A percentile compares a stretch with the other conserved stretches of the same genome.
Evolutionary conservation across 192 early-diverging fungal species (phyloP).

Genomic region (Backusella sp.): DNA sequence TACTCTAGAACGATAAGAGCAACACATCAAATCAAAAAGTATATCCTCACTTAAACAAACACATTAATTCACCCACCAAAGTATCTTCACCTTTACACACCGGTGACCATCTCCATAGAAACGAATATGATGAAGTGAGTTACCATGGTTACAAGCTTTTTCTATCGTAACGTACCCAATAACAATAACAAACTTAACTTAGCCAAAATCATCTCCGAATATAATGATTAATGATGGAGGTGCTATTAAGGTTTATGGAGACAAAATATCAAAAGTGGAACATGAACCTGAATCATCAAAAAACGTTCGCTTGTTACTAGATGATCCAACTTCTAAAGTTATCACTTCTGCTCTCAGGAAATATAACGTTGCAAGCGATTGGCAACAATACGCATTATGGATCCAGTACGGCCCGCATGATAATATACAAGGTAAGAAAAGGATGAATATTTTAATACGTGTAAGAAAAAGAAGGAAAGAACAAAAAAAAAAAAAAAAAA

Average conservation of each 20-base stretch:
- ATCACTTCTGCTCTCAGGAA: slow-evolving; percentile 83
- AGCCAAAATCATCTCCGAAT: slow-evolving; percentile 27
- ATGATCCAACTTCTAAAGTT: slow-evolving; percentile 85
- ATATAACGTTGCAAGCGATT: slow-evolving; percentile 87
- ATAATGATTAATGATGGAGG: slow-evolving; percentile 50
- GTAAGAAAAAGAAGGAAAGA: slow-evolving; percentile 1
- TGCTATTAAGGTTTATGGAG: slow-evolving; percentile 84
- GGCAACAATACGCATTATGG: slow-evolving; percentile 83
- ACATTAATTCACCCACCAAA: slow-evolving; percentile 11
- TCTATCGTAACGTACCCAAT: background rate
- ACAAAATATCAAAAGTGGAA: slow-evolving; percentile 61
- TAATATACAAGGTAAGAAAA: slow-evolving; percentile 52
- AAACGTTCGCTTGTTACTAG: slow-evolving; percentile 77
- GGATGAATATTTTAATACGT: too few relatives aligned
- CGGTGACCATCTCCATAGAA: slow-evolving; percentile 2
- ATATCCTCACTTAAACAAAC: slow-evolving; percentile 8
- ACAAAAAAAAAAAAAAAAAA: background rate
- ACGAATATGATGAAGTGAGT: background rate
- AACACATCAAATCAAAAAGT: slow-evolving; percentile 7
- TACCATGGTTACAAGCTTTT: too few relatives aligned
- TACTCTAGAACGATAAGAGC: background rate
- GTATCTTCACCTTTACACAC: slow-evolving; percentile 6
- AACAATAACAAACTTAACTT: background rate
- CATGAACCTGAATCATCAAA: slow-evolving; percentile 60
- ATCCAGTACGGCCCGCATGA: slow-evolving; percentile 64